Evolutionary conservation across 2,329 filamentous ascomycete genomes (phyloP), one percentile per base, ranked within the genome.

Genomic region (Daldinia eschscholtzii): DNA sequence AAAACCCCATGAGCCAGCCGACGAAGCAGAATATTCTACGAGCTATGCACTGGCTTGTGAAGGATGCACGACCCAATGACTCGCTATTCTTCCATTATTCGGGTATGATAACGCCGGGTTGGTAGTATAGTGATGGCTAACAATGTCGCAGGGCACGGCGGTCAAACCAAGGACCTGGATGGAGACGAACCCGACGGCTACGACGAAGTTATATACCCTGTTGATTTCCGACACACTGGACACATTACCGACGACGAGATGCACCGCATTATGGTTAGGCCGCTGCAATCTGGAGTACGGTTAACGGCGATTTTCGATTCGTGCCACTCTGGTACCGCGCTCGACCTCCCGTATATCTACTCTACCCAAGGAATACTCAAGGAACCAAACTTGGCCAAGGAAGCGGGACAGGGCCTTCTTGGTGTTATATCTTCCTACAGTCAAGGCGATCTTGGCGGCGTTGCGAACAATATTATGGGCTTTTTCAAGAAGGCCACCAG

Each of bases 1-100:
- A 97, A 79, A 97, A 97, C 75, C 93, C 93, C 28, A 97, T 98
- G 92, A 97, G 93, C 81, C 93, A 97, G 82, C 95, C 95, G 7
- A 97, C 94, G 4, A 98, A 98, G 81, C 92, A 93, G 73, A 98
- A 98, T 78, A 97, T 98, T 63, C 81, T 98, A 41, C 89, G 95
- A 60, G 95, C 95, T 33, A 98, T 98, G 95, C 94, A 98, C 79
- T 98, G 95, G 95, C 84, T 98, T 20, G 93, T 98, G 65, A 97
- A 97, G 82, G 94, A 97, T 77, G 94, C 95, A 4, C 88, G 88
- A 65, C 92, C 94, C 0, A 97, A 98, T 78, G 95, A 98, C 79
- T 97, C 95, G 4, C 86, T 98, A 6, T 98, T 98, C 83, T 98
- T 98, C 84, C 95, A 98, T 82, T 98, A 97, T 80, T 97, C 94